phyloP scores from a whole-genome alignment of 306 rosid species.

The Prunus persica region DNA sequence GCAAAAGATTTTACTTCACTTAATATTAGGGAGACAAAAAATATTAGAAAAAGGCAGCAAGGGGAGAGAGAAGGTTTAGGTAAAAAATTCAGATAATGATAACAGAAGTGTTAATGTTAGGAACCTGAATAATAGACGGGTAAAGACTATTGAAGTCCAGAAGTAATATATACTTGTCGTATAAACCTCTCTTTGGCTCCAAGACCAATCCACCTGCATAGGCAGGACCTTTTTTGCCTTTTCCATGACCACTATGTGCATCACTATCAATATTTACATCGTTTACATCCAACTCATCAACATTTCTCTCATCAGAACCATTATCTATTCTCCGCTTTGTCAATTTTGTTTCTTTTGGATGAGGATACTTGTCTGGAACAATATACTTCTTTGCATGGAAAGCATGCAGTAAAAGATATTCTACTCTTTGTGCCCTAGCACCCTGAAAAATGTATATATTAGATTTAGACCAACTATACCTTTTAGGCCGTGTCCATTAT shows the following conservation, averaged over 20 bases:
- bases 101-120: background rate
- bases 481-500: conserved; percentile 4
- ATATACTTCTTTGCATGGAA: conserved; percentile 87
- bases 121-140: conserved; percentile 98
- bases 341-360: conserved; percentile 56
- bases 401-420: conserved; percentile 90
- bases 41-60: background rate
- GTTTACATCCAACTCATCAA: conserved; percentile 52
- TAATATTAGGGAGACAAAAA: background rate
- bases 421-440: conserved; percentile 98
- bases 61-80: background rate
- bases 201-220: conserved; percentile 95
- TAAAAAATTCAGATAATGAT: background rate
- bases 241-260: conserved; percentile 52
- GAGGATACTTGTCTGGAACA: conserved; percentile 77
- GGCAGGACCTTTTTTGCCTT: conserved; percentile 76
- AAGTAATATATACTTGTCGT: conserved; percentile 87
- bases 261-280: conserved; percentile 48
- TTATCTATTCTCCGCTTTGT: conserved; percentile 48
- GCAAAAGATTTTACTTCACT: background rate
- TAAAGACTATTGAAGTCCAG: conserved; percentile 97
- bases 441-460: conserved; percentile 56
- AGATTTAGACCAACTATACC: conserved; percentile 14
- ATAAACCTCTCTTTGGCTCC: conserved; percentile 97
- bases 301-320: conserved; percentile 44